Evolutionary conservation across 2,329 filamentous ascomycete species (phyloP), one percentile per base, ranked within the genome.

Genomic region (Aspergillus felis): DNA sequence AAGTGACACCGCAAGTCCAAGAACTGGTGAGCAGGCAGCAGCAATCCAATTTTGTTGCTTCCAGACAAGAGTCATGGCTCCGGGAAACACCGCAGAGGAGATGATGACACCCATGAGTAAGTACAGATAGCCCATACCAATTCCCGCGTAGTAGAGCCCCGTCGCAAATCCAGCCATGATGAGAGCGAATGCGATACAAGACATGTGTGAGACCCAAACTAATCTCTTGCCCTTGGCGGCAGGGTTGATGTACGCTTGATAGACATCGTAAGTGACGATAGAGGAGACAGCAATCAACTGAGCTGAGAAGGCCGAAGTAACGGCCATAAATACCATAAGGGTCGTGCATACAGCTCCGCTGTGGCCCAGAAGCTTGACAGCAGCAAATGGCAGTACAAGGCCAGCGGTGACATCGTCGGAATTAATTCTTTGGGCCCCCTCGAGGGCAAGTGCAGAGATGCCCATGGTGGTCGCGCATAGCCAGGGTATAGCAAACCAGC

Each of bases 401-500:
- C 92, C 92, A 4, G 91, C 91, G 1, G 85, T 87, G 0, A 96
- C 90, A 58, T 96, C 91, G 4, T 82, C 83, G 0, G 85, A 79
- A 8, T 81, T 77, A 84, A 96, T 90, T 41, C 91, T 85, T 58
- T 87, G 78, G 85, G 84, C 88, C 62, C 80, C 85, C 72, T 96
- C 91, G 1, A 96, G 82, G 0, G 91, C 89, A 7, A 96, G 80
- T 3, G 89, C 91, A 1, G 89, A 84, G 6, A 96, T 82, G 32
- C 92, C 92, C 86, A 96, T 90, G 1, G 92, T 96, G 0, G 90
- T 96, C 1, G 92, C 91, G 2, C 87, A 89, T 9, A 96, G 81
- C 89, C 90, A 96, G 0, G 92, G 92, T 53, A 97, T 95, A 0
- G 92, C 92, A 65, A 96, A 96, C 92, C 92, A 96, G 51, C 85